phyloP scores from a whole-genome alignment of 345 rosid genomes.

The Citrus sp. region DNA sequence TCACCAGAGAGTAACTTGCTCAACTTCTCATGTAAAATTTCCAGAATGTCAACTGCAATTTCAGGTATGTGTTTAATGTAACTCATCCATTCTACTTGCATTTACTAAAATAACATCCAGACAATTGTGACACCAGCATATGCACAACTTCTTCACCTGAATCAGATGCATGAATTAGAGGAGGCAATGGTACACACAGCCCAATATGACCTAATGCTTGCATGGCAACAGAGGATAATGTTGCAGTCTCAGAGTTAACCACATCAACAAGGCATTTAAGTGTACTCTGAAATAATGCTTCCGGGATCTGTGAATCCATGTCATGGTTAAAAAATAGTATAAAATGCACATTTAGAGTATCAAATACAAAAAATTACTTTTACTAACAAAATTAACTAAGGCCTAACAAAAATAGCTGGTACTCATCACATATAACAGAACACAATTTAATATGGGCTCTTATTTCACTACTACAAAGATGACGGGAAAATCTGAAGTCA shows the following conservation, averaged over 20 bases:
- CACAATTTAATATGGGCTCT: background rate
- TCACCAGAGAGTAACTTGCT: constrained; percentile 80
- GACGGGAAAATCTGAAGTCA: background rate
- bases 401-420: background rate
- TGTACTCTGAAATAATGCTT: constrained; percentile 51
- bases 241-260: constrained; percentile 66
- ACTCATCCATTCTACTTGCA: constrained; percentile 11
- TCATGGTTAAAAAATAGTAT: constrained; percentile 1
- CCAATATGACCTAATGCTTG: constrained; percentile 98
- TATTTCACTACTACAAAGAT: constrained; percentile 1
- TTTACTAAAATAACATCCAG: constrained; percentile 1
- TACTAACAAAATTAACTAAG: background rate
- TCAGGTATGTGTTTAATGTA: constrained; percentile 12
- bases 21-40: constrained; percentile 61
- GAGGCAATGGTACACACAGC: constrained; percentile 62
- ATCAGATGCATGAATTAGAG: constrained; percentile 43
- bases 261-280: constrained; percentile 64
- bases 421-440: background rate
- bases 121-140: constrained; percentile 1
- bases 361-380: background rate
- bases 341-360: background rate
- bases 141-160: constrained; percentile 54
- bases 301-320: constrained; percentile 50
- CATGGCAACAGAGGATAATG: constrained; percentile 86
- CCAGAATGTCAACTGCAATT: constrained; percentile 61